Conservation (phyloP, 805 yeast species). For the Ogataea methylovora region DNA sequence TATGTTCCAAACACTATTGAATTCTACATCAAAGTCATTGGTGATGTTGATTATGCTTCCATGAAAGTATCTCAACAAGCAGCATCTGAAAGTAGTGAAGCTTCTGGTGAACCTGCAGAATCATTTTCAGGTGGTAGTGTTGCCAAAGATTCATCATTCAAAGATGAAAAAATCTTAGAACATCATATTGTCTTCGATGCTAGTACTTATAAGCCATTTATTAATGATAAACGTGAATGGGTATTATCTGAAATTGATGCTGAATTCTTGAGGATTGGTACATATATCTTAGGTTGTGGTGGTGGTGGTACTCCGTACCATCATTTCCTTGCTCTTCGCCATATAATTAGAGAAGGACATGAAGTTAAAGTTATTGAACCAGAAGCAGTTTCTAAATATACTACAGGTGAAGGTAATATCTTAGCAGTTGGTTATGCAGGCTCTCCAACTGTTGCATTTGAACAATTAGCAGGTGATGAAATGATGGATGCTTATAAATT, state of each 20-base stretch:
- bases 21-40: conserved; percentile 29
- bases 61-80: neutral
- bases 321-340: conserved; percentile 22
- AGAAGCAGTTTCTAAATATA: conserved; percentile 15
- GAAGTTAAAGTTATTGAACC: conserved; percentile 23
- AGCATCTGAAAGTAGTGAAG: conserved; percentile 2
- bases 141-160: neutral
- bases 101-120: neutral
- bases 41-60: conserved; percentile 29
- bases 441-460: conserved; percentile 35
- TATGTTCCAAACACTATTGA: conserved; percentile 20
- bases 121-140: neutral
- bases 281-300: conserved; percentile 37
- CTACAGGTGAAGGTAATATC: conserved; percentile 14
- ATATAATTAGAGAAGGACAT: conserved; percentile 24
- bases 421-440: conserved; percentile 29
- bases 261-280: conserved; percentile 31
- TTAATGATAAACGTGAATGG: conserved; percentile 25
- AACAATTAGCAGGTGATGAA: conserved; percentile 29
- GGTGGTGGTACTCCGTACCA: conserved; percentile 40
- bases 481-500: conserved; percentile 19
- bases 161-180: neutral
- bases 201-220: conserved; percentile 19
- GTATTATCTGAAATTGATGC: conserved; percentile 26
- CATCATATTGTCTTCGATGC: neutral